Evolutionary conservation across 2,329 filamentous ascomycete genomes (phyloP), one percentile per base, ranked within the genome.

Genomic region (Capronia coronata): DNA sequence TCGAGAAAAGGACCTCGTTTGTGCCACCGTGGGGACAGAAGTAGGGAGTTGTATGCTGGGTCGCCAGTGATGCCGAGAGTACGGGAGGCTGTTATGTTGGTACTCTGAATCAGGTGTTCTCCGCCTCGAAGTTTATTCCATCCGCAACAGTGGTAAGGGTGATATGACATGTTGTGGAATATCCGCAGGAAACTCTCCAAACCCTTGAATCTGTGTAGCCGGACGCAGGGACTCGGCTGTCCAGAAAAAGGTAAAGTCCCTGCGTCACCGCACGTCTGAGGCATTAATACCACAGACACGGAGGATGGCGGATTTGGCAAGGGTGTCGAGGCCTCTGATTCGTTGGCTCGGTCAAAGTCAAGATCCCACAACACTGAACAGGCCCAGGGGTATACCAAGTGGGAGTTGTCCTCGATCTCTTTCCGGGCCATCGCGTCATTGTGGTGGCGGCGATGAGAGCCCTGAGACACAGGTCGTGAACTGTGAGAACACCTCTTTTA

Each of bases 351-450:
- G 16, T 3, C 8, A 7, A 16, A 41, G 19, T 14, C 21, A 41
- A 41, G 38, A 41, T 41, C 38, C 38, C 21, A 41, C 18, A 21
- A 21, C 19, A 16, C 19, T 23, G 5, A 4, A 25, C 23, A 27
- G n/a, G 32, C 32, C 4, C 9, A 23, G 21, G n/a, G n/a, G n/a
- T n/a, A n/a, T n/a, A n/a, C n/a, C n/a, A n/a, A n/a, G n/a, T n/a
- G n/a, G n/a, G n/a, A n/a, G n/a, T n/a, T n/a, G n/a, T n/a, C n/a
- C n/a, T n/a, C n/a, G n/a, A n/a, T n/a, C n/a, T n/a, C n/a, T 19
- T 23, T 21, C 34, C 43, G 29, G 29, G 13, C 43, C 19, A 37
- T 35, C 43, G 43, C 43, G 43, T 38, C 43, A 39, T 46, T 30
- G 19, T 38, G 34, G 21, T 46, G 43, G 43, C 22, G 34, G 22